These are phyloP conservation scores for Podosphaera aphanis DNA, from an alignment of 2,329 filamentous ascomycete species.

Conservation along the genomic window DNA sequence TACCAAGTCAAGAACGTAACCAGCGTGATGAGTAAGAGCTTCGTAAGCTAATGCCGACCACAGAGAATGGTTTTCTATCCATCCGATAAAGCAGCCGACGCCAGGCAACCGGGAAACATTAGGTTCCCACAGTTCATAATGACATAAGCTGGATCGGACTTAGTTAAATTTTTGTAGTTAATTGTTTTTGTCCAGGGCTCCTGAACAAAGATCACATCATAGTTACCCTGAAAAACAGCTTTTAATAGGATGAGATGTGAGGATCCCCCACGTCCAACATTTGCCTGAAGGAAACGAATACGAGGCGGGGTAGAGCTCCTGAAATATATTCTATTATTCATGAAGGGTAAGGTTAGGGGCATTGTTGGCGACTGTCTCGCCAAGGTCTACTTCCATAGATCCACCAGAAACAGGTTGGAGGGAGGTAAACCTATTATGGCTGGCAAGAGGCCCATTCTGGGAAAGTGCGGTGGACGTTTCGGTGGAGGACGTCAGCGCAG, in stretches of 20 bases:
- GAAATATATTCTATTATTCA: not conserved
- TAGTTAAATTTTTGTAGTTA: not conserved
- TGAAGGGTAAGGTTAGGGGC: not conserved
- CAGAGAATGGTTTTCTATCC: not conserved
- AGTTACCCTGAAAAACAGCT: too few species aligned
- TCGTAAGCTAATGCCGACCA: not conserved
- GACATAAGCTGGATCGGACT: not conserved
- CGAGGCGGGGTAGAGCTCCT: not conserved
- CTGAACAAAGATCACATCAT: not conserved
- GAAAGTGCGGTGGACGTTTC: not conserved
- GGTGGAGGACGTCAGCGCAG: not conserved
- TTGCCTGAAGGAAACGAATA: not conserved
- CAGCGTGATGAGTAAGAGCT: not conserved
- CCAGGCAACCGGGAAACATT: not conserved
- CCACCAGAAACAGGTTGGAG: not conserved
- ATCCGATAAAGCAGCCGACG: not conserved
- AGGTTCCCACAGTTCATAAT: not conserved
- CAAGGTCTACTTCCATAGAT: conserved; percentile 1
- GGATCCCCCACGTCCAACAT: too few species aligned
- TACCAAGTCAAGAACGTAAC: not conserved
- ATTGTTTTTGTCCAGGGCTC: not conserved
- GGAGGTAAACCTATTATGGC: not conserved
- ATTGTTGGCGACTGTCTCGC: not conserved
- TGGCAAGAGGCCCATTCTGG: not conserved
- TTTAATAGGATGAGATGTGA: too few species aligned